Percentiles rank a stretch among this genome's conserved stretches.
Evolutionary conservation across 1,284 basidiomycete species (phyloP).

Genomic region (Xanthoconium separans): DNA sequence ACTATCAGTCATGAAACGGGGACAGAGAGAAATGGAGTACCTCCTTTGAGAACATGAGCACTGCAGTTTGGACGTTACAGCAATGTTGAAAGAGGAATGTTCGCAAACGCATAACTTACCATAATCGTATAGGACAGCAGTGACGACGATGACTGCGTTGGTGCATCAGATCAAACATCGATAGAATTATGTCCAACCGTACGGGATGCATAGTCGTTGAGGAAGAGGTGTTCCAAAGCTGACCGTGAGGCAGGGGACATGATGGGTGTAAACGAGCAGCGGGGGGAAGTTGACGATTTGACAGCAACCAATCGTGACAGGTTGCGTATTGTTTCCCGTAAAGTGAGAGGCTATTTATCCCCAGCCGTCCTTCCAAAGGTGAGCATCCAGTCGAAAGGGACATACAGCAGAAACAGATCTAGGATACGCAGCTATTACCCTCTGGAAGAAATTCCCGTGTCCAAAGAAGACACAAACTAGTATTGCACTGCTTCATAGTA

Average conservation of each 20-base stretch:
- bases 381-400: neutral
- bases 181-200: neutral
- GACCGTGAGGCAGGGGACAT: neutral
- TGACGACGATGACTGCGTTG: neutral
- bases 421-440: neutral
- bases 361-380: neutral
- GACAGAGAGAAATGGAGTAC: neutral
- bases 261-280: neutral
- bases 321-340: neutral
- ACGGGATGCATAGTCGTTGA: constrained; percentile 1
- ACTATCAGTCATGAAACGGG: neutral
- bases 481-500: constrained; percentile 2
- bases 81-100: neutral
- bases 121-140: constrained; percentile 1
- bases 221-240: neutral
- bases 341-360: neutral
- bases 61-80: neutral
- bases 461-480: neutral
- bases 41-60: constrained; percentile 6
- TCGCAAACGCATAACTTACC: neutral
- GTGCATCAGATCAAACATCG: neutral
- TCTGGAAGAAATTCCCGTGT: neutral
- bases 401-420: neutral
- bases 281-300: neutral
- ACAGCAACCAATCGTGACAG: neutral